These are phyloP conservation scores for Andrographis paniculata DNA, from an alignment of 305 asterid genomes.

Conservation along the genomic window DNA sequence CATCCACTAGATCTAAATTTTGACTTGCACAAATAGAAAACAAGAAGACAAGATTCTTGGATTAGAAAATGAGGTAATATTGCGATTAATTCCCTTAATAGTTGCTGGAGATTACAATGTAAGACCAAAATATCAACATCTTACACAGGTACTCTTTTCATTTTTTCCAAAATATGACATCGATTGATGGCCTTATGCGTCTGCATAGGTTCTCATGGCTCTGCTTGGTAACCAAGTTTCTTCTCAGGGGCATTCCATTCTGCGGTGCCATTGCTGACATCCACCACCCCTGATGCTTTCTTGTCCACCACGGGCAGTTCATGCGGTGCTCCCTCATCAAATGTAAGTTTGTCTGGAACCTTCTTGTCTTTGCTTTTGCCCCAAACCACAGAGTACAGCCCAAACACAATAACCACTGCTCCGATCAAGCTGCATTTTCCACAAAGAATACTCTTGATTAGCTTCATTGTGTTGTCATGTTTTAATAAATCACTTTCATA, in stretches of 20 bases:
- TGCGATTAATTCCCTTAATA: slow-evolving; percentile 2
- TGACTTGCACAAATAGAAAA: not conserved
- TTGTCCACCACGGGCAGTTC: slow-evolving; percentile 34
- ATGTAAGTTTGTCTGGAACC: slow-evolving; percentile 16
- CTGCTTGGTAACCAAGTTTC: slow-evolving; percentile 7
- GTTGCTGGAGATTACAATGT: slow-evolving; percentile 5
- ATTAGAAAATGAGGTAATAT: not conserved
- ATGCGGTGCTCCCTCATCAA: slow-evolving; percentile 20
- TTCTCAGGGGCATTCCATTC: slow-evolving; percentile 10
- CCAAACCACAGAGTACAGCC: slow-evolving; percentile 86
- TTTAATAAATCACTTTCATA: not conserved
- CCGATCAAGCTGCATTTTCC: slow-evolving; percentile 54
- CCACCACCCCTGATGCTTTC: slow-evolving; percentile 5
- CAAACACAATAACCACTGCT: slow-evolving; percentile 62
- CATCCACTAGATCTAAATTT: too few relatives aligned
- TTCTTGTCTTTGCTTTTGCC: slow-evolving; percentile 67
- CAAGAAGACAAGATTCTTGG: not conserved
- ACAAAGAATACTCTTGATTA: not conserved
- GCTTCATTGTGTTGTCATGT: not conserved
- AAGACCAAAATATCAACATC: not conserved
- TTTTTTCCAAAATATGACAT: not conserved
- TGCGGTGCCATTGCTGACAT: slow-evolving; percentile 8
- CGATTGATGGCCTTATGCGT: not conserved
- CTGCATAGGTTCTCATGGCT: slow-evolving; percentile 15
- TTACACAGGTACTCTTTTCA: slow-evolving; percentile 1